phyloP scores from a whole-genome alignment of 495 filamentous ascomycete species.

The Staphylotrichum tortipilum region DNA sequence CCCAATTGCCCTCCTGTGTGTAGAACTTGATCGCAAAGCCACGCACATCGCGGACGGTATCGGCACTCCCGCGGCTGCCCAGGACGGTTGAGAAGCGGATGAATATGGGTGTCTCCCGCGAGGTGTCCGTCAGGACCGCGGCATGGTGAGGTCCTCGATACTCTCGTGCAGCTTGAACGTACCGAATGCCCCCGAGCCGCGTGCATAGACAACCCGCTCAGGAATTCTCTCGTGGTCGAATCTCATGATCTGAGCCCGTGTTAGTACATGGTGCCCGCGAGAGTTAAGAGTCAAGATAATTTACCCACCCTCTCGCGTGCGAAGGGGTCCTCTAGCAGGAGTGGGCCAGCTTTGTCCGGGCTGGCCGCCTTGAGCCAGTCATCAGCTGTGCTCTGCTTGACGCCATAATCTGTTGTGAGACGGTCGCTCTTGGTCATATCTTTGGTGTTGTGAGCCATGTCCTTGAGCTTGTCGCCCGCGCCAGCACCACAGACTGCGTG shows the following conservation, averaged over 20 bases:
- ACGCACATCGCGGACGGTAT: constrained; percentile 74
- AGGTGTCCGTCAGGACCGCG: constrained; percentile 69
- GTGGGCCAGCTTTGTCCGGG: constrained; percentile 55
- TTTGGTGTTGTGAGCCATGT: constrained; percentile 32
- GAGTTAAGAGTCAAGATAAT: too few species aligned
- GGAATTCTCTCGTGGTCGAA: constrained; percentile 88
- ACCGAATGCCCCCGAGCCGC: constrained; percentile 75
- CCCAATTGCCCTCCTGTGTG: constrained; percentile 52
- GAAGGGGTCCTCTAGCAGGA: constrained; percentile 76
- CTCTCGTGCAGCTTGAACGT: constrained; percentile 68
- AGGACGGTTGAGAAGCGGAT: constrained; percentile 78
- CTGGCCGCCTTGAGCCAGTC: constrained; percentile 65
- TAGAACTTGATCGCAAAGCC: constrained; percentile 78
- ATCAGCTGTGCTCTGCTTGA: constrained; percentile 64
- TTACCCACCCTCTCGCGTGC: constrained; percentile 63
- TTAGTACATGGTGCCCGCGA: neutral
- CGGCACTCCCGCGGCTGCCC: constrained; percentile 66
- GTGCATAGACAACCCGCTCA: constrained; percentile 82
- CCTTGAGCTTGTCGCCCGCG: constrained; percentile 30
- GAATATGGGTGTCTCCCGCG: constrained; percentile 69
- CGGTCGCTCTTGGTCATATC: constrained; percentile 23
- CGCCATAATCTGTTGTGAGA: constrained; percentile 71
- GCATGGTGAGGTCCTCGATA: constrained; percentile 62
- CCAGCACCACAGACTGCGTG: constrained; percentile 24
- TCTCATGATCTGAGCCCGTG: constrained; percentile 51